Conservation (phyloP, 192 early-diverging fungal genomes). For the Thamnidium elegans region DNA sequence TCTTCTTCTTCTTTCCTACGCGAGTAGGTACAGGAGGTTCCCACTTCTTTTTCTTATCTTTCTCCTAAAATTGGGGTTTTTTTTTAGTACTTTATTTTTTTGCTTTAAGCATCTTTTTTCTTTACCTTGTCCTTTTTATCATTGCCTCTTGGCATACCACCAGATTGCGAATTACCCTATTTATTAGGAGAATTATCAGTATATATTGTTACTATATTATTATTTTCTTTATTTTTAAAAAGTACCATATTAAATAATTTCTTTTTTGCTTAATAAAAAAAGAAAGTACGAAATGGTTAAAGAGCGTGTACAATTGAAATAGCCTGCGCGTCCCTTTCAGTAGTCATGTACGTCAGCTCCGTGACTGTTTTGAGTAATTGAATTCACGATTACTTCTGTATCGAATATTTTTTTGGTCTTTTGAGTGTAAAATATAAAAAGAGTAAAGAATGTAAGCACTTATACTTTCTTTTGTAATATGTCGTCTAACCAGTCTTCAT, state of each 20-base stretch:
- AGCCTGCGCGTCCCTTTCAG: not conserved
- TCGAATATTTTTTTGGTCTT: no score
- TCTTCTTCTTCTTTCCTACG: slow-evolving; percentile 97
- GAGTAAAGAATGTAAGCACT: no score
- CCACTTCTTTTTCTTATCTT: slow-evolving; percentile 91
- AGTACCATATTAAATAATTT: not conserved
- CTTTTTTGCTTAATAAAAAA: not conserved
- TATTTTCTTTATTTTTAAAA: not conserved
- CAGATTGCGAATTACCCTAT: slow-evolving; percentile 87
- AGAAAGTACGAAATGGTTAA: not conserved
- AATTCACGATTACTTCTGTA: no score
- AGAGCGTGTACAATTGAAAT: not conserved
- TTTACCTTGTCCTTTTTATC: slow-evolving; percentile 56
- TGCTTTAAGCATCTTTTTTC: no score
- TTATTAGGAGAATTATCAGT: not conserved
- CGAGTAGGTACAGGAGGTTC: slow-evolving; percentile 98
- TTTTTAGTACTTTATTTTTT: no score
- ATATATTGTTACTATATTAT: not conserved
- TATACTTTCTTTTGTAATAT: not conserved
- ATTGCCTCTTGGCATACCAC: slow-evolving; percentile 67
- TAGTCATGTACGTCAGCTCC: not conserved
- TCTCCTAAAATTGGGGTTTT: slow-evolving; percentile 40
- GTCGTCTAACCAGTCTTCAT: not conserved
- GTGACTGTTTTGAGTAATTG: no score
- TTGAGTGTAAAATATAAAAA: no score